Evolutionary conservation across 805 yeast species (phyloP).

Genomic region (Suhomyces kilbournensis): DNA sequence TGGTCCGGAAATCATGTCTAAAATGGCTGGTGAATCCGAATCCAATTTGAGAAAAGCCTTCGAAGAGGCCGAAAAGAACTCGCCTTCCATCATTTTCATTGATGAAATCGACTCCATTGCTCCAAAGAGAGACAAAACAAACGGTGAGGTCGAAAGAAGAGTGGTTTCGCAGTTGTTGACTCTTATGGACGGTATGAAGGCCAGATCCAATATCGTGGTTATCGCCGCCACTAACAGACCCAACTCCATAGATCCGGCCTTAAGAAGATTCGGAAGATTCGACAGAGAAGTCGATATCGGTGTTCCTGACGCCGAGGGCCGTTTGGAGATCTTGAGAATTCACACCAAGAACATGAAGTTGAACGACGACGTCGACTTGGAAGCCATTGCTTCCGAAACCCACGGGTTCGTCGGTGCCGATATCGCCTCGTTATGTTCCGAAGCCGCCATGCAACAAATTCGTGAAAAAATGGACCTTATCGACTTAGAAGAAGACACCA

Average conservation of each 20-base stretch:
- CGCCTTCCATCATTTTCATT: constrained; percentile 95
- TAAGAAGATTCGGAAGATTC: constrained; percentile 82
- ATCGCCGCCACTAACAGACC: constrained; percentile 96
- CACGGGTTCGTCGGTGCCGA: constrained; percentile 99
- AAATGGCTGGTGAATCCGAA: constrained; percentile 99
- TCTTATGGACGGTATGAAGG: constrained; percentile 99
- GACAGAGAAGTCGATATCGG: constrained; percentile 87
- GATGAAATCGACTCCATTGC: constrained; percentile 99
- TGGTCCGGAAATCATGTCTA: constrained; percentile 99
- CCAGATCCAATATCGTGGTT: constrained; percentile 96
- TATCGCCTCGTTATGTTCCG: constrained; percentile 97
- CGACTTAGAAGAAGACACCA: constrained; percentile 92
- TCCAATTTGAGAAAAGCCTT: constrained; percentile 95
- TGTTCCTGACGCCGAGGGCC: constrained; percentile 97
- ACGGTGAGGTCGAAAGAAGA: constrained; percentile 99
- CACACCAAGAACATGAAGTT: constrained; percentile 99
- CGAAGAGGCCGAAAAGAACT: constrained; percentile 98
- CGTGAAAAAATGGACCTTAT: constrained; percentile 99
- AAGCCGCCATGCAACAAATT: constrained; percentile 99
- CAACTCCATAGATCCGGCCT: constrained; percentile 80
- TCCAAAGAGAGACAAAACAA: constrained; percentile 99
- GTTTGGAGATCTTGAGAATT: constrained; percentile 93
- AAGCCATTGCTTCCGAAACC: constrained; percentile 93
- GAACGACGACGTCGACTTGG: constrained; percentile 91
- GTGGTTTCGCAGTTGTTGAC: constrained; percentile 97